Evolutionary conservation across 768 basidiomycete species (phyloP).

Genomic region (Termitomyces sp.): DNA sequence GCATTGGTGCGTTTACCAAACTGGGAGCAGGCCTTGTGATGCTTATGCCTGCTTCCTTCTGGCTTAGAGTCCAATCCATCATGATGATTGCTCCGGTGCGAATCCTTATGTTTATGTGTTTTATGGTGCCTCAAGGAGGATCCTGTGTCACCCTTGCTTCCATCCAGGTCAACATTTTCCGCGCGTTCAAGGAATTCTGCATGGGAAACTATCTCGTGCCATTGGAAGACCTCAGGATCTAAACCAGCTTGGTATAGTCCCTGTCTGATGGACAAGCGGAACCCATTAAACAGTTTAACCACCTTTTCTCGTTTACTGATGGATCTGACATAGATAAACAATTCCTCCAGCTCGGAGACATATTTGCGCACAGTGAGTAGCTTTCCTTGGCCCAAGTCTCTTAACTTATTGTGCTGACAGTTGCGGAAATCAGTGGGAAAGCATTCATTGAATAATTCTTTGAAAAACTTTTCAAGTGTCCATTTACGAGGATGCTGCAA

Average conservation of each 20-base stretch:
- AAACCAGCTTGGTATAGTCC: conserved; percentile 18
- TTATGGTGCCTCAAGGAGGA: too few relatives aligned
- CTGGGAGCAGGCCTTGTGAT: too few relatives aligned
- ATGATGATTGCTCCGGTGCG: too few relatives aligned
- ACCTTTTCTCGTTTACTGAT: neutral
- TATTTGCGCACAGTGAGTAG: neutral
- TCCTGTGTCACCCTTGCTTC: neutral
- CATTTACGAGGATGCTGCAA: neutral
- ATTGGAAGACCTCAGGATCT: neutral
- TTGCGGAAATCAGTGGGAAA: neutral
- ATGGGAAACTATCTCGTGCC: neutral
- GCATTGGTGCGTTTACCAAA: too few relatives aligned
- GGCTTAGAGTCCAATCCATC: too few relatives aligned
- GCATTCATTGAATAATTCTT: neutral
- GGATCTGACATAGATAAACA: neutral
- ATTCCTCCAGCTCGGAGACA: neutral
- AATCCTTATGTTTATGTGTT: too few relatives aligned
- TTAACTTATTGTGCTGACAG: conserved; percentile 13
- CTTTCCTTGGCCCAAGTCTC: conserved; percentile 20
- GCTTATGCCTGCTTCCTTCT: too few relatives aligned
- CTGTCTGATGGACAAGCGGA: neutral
- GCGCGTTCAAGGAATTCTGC: neutral
- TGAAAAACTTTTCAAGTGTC: neutral
- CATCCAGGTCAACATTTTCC: neutral
- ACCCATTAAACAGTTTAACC: neutral